A percentile compares a stretch with the other conserved stretches of the same genome.
Conservation (phyloP, 768 basidiomycete species). For the Lactifluus piperatus region DNA sequence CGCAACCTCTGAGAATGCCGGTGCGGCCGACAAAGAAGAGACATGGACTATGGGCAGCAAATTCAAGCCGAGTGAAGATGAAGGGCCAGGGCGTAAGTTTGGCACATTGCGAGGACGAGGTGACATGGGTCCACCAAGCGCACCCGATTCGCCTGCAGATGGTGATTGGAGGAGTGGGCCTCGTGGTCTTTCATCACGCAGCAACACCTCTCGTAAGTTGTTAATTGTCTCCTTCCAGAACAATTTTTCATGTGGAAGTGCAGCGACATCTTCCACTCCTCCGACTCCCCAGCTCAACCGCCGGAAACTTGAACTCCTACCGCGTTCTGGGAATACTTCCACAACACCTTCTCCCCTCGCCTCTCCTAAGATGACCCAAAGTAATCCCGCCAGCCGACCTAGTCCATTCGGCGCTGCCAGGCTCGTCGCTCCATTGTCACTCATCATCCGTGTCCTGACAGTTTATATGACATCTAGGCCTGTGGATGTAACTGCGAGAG, state of each 20-base stretch:
- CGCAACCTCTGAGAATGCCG: conserved; percentile 30
- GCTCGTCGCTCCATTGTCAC: conserved; percentile 33
- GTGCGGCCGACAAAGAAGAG: conserved; percentile 70
- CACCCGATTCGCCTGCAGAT: conserved; percentile 41
- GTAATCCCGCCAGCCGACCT: conserved; percentile 33
- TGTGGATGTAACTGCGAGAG: conserved; percentile 71
- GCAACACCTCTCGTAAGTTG: conserved; percentile 55
- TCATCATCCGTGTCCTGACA: background rate
- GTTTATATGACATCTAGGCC: conserved; percentile 40
- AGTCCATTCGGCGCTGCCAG: conserved; percentile 87
- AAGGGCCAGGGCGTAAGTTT: conserved; percentile 19
- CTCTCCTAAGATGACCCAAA: conserved; percentile 61
- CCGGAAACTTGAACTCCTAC: conserved; percentile 78
- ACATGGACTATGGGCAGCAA: conserved; percentile 68
- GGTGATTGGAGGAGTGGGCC: conserved; percentile 60
- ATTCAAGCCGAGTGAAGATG: conserved; percentile 49
- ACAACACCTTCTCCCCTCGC: conserved; percentile 66
- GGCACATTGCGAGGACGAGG: conserved; percentile 34
- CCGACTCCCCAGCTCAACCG: conserved; percentile 75
- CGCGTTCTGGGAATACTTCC: conserved; percentile 62
- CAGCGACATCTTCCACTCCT: conserved; percentile 66
- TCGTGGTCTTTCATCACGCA: conserved; percentile 29
- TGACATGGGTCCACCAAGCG: conserved; percentile 44
- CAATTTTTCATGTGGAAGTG: conserved; percentile 13
- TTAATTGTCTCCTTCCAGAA: background rate